Evolutionary conservation across 192 early-diverging fungal genomes (phyloP).

Genomic region (Podila clonocystis): DNA sequence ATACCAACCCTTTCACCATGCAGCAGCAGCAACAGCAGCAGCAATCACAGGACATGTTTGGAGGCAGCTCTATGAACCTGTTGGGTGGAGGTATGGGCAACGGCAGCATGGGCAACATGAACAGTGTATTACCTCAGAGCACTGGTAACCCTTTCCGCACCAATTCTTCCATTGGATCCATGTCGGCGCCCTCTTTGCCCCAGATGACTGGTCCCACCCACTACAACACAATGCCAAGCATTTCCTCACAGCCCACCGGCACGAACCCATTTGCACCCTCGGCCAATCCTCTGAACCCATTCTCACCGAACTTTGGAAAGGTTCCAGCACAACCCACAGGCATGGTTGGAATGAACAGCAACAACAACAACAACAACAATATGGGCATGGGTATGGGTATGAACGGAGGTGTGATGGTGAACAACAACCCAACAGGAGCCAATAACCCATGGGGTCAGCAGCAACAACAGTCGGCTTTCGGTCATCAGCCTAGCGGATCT

Average conservation of each 20-base stretch:
- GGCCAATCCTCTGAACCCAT: conserved; percentile 37
- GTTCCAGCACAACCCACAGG: conserved; percentile 34
- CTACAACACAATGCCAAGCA: conserved; percentile 36
- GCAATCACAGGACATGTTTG: background rate
- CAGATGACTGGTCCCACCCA: conserved; percentile 39
- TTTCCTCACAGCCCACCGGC: conserved; percentile 34
- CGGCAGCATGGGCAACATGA: conserved; percentile 3
- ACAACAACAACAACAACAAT: background rate
- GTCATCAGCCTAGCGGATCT: background rate
- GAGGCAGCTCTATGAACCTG: conserved; percentile 13
- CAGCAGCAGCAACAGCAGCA: conserved; percentile 9
- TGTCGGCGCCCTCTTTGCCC: conserved; percentile 14
- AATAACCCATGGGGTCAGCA: conserved; percentile 6
- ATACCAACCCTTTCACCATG: conserved; percentile 54
- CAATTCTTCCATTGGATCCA: conserved; percentile 9
- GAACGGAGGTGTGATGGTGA: background rate
- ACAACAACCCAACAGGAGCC: conserved; percentile 7
- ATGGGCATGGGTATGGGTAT: conserved; percentile 21
- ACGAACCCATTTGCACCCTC: conserved; percentile 50
- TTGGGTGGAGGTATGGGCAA: conserved; percentile 6
- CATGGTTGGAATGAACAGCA: conserved; percentile 21
- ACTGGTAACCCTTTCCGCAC: conserved; percentile 47
- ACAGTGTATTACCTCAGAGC: conserved; percentile 28
- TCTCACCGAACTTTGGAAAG: conserved; percentile 50
- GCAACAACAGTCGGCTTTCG: conserved; percentile 5